Evolutionary conservation across 225 moss, liverwort and hornwort genomes (phyloP), one percentile per base, ranked within the genome.

Genomic region (Bryoerythrophyllum caledonicum): DNA sequence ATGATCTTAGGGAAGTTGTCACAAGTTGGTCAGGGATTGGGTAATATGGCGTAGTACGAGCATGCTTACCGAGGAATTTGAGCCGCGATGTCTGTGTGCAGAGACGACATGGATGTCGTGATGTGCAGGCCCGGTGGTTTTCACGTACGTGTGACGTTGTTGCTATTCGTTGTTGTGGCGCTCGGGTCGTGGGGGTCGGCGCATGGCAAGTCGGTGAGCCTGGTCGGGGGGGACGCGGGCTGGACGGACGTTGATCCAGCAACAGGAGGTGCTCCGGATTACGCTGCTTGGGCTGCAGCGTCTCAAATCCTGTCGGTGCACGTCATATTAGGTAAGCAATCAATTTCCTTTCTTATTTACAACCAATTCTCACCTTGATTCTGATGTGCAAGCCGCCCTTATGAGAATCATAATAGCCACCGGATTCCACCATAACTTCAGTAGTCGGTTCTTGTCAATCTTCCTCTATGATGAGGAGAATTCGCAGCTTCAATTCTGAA

Each of bases 231-330:
- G 55, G 65, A 69, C 12, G 69, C 69, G 24, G 86, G 86, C 57
- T 87, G 86, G 86, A 87, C 83, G 23, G 62, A 58, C 17, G 34
- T 30, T 27, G 84, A 87, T 70, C 79, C 81, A 75, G 68, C 28
- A 14, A 87, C 86, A 38, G 86, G 81, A 25, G 65, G 73, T 76
- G 79, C 70, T 74, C 84, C 83, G 24, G 83, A 87, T 63, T 87
- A 81, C 79, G 58, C 70, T 8, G 70, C 58, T 49, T 87, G 83
- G 86, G 83, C 84, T 63, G n/a, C n/a, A n/a, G 81, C 81, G 38
- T 81, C 81, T 61, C 78, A 81, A 74, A 56, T 27, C 58, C 74
- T 87, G 57, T 73, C 38, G 25, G 73, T 84, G 61, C 65, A 78
- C 60, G 86, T 84, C 55, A 76, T 62, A 35, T 34, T 87, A 46